Evolutionary conservation across 768 basidiomycete species (phyloP).

Genomic region (Rhodocollybia butyracea): DNA sequence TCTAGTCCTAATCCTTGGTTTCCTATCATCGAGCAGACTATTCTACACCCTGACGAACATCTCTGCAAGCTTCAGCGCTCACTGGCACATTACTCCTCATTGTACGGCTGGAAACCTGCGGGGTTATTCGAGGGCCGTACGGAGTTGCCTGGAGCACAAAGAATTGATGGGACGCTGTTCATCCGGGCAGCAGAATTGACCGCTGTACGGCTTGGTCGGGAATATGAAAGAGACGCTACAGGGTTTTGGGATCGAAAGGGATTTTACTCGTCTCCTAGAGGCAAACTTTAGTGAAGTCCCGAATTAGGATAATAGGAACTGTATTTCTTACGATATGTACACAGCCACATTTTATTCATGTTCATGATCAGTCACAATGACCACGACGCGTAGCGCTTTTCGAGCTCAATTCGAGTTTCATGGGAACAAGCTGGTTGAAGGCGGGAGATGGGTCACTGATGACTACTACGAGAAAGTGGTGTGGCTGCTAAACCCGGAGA

Average conservation of each 20-base stretch:
- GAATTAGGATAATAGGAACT: too few species aligned
- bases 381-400: slow-evolving; percentile 91
- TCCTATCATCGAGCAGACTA: slow-evolving; percentile 45
- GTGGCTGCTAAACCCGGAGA: slow-evolving; percentile 79
- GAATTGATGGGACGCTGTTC: slow-evolving; percentile 65
- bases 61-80: slow-evolving; percentile 47
- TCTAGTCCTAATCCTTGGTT: slow-evolving; percentile 55
- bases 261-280: too few species aligned
- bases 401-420: slow-evolving; percentile 93
- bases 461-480: slow-evolving; percentile 90
- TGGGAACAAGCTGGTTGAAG: slow-evolving; percentile 87
- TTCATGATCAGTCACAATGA: slow-evolving; percentile 93
- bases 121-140: slow-evolving; percentile 24
- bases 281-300: too few species aligned
- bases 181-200: slow-evolving; percentile 53
- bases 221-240: neutral
- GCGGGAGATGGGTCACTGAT: slow-evolving; percentile 89
- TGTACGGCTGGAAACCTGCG: slow-evolving; percentile 39
- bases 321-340: too few species aligned
- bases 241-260: slow-evolving; percentile 3
- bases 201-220: neutral
- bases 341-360: too few species aligned
- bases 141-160: slow-evolving; percentile 47
- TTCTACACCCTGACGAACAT: slow-evolving; percentile 61
- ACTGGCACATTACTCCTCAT: slow-evolving; percentile 38